Base-by-base conservation (phyloP, 2,329 filamentous ascomycete genomes). In the Pseudogymnoascus sp. region DNA sequence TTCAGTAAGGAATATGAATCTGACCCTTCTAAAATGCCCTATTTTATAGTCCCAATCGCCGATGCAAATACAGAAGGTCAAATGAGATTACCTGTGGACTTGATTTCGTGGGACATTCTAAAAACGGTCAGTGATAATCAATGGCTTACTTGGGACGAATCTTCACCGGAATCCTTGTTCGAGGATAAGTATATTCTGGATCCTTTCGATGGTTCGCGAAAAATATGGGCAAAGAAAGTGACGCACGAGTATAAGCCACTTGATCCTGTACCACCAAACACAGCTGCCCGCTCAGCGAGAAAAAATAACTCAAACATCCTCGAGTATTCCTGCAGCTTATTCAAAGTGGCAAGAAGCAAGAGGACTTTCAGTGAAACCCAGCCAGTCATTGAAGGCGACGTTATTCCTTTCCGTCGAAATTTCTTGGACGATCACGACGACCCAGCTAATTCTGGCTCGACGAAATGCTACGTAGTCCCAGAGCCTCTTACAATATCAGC, bases 1-100 rank as follows among this genome's bases (percentile, higher is more conserved):
- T 97, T 96, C 76, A 93, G 92, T 73, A 99, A 99, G 72, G 79
- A 80, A 2, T 99, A 90, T 68, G 85, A 89, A 57, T 77, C 82
- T 0, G 78, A 85, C 14, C 67, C 78, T 0, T 73, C 79, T 0
- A 84, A 86, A 28, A 81, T 96, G 71, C 87, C 92, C 0, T 99
- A 97, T 73, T 96, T 92, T 77, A 70, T 97, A 12, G 88, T 86
- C 0, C 93, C 94, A 5, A 65, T 79, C 12, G 22, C 63, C 14
- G 22, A 58, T 28, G 47, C 37, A 9, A 36, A 63, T 4, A 43
- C 39, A n/a, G 58, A 67, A 60, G 6, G 18, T 12, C 43, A 35
- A 6, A 12, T 6, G 9, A 25, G 37, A 8, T 25, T 38, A 4
- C 63, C 67, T 5, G 59, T 36, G 9, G 59, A 66, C 4, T 61